Evolutionary conservation across 768 basidiomycete genomes (phyloP).

Genomic region (Mycena kentingensis): DNA sequence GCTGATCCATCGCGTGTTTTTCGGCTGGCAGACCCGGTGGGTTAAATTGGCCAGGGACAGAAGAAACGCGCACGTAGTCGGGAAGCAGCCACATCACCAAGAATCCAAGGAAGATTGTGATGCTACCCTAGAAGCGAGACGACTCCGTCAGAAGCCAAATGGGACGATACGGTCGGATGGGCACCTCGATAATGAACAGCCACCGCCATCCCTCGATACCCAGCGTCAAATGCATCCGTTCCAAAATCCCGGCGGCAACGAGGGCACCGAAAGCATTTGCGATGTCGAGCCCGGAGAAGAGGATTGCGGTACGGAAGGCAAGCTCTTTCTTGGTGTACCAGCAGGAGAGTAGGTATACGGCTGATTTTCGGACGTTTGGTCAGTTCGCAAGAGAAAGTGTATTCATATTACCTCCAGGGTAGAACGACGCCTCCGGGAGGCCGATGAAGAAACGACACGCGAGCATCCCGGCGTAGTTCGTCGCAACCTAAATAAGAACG

Average conservation of each 20-base stretch:
- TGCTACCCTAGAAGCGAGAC: background rate
- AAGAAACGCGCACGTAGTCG: no score
- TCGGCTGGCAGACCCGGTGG: no score
- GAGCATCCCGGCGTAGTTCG: background rate
- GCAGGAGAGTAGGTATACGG: conserved; percentile 1
- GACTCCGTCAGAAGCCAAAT: background rate
- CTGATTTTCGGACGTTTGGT: background rate
- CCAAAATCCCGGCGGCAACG: background rate
- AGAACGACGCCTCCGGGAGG: background rate
- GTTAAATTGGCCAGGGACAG: no score
- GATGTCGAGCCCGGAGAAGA: conserved; percentile 1
- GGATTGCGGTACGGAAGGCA: background rate
- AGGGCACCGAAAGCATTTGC: background rate
- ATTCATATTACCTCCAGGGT: background rate
- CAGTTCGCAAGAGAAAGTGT: background rate
- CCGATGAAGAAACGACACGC: background rate
- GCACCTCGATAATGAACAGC: conserved; percentile 1
- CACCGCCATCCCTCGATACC: background rate
- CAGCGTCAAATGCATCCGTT: background rate
- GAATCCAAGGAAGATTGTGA: background rate
- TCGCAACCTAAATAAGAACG: no score
- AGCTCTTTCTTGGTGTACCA: conserved; percentile 4
- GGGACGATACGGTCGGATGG: no score
- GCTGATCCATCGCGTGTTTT: conserved; percentile 48
- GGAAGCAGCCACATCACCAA: background rate